Evolutionary conservation across 192 early-diverging fungal genomes (phyloP), one percentile per base, ranked within the genome.

Genomic region (Umbelopsis sp.): DNA sequence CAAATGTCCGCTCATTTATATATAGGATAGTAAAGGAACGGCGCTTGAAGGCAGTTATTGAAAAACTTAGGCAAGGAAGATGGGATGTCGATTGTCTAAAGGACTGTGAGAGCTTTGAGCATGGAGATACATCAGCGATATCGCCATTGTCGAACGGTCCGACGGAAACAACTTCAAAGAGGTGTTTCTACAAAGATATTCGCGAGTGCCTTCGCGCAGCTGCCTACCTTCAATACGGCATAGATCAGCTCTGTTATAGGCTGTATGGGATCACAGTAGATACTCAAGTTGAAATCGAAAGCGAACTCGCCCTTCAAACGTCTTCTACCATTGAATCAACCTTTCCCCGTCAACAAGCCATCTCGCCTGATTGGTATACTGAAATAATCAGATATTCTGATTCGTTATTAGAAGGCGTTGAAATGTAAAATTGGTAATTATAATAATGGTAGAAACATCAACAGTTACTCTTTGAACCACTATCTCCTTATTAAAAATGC

Each of bases 241-340:
- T 88, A 22, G 86, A 88, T 72, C 86, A 88, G 49, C 76, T 83
- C 16, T 67, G 70, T 0, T 88, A 86, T 53, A 69, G 69, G 30
- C 55, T 86, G n/a, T 88, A 88, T 33, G 77, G 78, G 7, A 80
- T 88, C 10, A 72, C 73, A 10, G 49, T 67, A 2, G 74, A 80
- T 25, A 74, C 78, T 41, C 86, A 86, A 49, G 53, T 75, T 7
- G 64, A 73, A 3, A 68, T 88, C 2, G 86, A 88, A 64, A 33
- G 75, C 21, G 86, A 88, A 20, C 73, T 86, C 12, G 27, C 55
- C 27, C 37, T 61, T n/a, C 7, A 3, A 6, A 18, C 55, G 37
- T 35, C 18, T 25, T 1, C 55, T 8, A 15, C 9, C 4, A 33
- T 61, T 33, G 55, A 61, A 18, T 16, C 27, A 5, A 10, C 33